phyloP scores from a whole-genome alignment of 345 rosid species.

The Crucihimalaya himalaica region DNA sequence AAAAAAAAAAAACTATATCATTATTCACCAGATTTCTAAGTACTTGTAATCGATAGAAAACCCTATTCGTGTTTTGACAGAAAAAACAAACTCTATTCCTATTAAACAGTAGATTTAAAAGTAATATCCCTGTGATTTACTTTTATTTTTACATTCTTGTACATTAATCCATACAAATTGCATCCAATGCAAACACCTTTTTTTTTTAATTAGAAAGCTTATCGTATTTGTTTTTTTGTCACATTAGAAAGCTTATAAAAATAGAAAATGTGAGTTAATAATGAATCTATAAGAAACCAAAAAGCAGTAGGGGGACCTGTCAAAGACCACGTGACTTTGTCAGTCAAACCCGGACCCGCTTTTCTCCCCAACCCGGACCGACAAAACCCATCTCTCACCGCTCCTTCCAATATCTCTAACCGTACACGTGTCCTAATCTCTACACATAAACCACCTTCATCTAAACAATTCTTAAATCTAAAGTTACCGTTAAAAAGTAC shows the following conservation, averaged over 20 bases:
- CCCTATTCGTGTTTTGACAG: no score
- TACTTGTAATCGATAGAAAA: no score
- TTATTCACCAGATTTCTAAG: no score
- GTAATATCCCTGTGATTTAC: no score
- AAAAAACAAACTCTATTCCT: no score
- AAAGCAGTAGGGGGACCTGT: constrained; percentile 36
- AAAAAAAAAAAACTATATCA: no score
- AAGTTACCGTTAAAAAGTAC: constrained; percentile 38
- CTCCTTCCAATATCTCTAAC: constrained; percentile 27
- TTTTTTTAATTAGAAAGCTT: not conserved
- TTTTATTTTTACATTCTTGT: no score
- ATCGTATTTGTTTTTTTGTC: not conserved
- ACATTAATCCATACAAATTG: no score
- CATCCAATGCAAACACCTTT: no score
- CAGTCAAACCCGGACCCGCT: constrained; percentile 40
- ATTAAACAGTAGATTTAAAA: no score
- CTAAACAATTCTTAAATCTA: not conserved
- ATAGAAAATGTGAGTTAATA: constrained; percentile 11
- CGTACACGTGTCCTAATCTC: constrained; percentile 27
- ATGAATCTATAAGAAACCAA: constrained; percentile 41
- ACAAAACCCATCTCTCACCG: constrained; percentile 39
- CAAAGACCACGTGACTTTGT: constrained; percentile 44
- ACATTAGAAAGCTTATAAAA: constrained; percentile 7
- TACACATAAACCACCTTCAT: not conserved
- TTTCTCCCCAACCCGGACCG: constrained; percentile 32